Percentiles rank a stretch among this genome's conserved stretches.
phyloP scores from a whole-genome alignment of 75 land plant species.

The Pinus tabuliformis region DNA sequence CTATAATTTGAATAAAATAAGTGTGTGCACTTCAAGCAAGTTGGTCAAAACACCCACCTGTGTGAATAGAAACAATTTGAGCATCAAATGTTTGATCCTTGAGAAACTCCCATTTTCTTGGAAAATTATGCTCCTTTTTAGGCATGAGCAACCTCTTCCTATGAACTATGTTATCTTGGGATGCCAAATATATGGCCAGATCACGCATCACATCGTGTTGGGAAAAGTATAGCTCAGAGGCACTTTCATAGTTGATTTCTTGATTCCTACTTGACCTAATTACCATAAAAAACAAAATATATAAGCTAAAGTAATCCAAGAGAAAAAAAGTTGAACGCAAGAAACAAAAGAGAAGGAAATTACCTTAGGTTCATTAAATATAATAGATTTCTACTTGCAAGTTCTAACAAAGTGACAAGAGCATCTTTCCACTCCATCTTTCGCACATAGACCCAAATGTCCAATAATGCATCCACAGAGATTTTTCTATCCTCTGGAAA shows the following conservation, averaged over 20 bases:
- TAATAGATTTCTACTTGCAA: constrained; percentile 48
- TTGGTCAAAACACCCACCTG: constrained; percentile 22
- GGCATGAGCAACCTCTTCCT: constrained; percentile 53
- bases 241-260: background rate
- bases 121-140: constrained; percentile 35
- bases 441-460: constrained; percentile 52
- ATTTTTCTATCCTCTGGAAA: constrained; percentile 66
- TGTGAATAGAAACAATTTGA: constrained; percentile 60
- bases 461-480: constrained; percentile 47
- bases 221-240: background rate
- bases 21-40: no score
- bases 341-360: background rate
- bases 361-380: constrained; percentile 17
- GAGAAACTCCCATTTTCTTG: constrained; percentile 49
- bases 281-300: no score
- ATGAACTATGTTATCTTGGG: constrained; percentile 11
- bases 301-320: background rate
- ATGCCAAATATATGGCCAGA: constrained; percentile 43
- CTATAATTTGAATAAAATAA: no score
- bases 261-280: background rate
- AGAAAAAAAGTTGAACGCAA: background rate
- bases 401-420: constrained; percentile 44
- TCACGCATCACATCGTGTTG: constrained; percentile 57
- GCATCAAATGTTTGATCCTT: constrained; percentile 43
- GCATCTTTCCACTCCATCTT: constrained; percentile 52